phyloP scores from a whole-genome alignment of 1,284 basidiomycete genomes.

The Pterulicium gracile region DNA sequence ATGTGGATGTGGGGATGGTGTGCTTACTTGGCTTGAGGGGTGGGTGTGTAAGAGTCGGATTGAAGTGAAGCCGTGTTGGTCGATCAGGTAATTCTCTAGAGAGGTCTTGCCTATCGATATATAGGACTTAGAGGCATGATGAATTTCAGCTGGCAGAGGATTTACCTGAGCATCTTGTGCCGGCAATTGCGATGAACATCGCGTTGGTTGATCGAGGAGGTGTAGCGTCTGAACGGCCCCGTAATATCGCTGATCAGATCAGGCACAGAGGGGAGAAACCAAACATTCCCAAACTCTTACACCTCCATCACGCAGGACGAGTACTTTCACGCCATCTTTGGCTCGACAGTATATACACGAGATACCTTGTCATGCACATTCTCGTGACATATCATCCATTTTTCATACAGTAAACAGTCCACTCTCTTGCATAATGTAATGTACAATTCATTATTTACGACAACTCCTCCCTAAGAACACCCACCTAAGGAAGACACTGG shows the following conservation, averaged over 20 bases:
- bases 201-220: slow-evolving; percentile 17
- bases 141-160: slow-evolving; percentile 58
- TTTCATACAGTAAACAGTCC: too few relatives aligned
- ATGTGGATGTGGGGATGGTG: not conserved
- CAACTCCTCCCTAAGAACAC: too few relatives aligned
- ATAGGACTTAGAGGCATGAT: slow-evolving; percentile 46
- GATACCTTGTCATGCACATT: too few relatives aligned
- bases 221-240: slow-evolving; percentile 6
- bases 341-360: not conserved
- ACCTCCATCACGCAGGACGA: not conserved
- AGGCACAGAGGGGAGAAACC: not conserved
- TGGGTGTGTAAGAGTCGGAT: slow-evolving; percentile 21
- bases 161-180: slow-evolving; percentile 78
- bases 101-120: not conserved
- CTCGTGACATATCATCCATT: too few relatives aligned
- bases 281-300: not conserved
- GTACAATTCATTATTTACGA: too few relatives aligned
- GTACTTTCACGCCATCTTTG: not conserved
- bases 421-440: too few relatives aligned
- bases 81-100: not conserved
- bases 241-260: too few relatives aligned
- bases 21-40: slow-evolving; percentile 9
- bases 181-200: slow-evolving; percentile 85
- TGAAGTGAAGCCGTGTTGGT: slow-evolving; percentile 32
- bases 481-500: too few relatives aligned